Evolutionary conservation across 116 monocot genomes (phyloP).

Genomic region (Papilionanthe hybrid): DNA sequence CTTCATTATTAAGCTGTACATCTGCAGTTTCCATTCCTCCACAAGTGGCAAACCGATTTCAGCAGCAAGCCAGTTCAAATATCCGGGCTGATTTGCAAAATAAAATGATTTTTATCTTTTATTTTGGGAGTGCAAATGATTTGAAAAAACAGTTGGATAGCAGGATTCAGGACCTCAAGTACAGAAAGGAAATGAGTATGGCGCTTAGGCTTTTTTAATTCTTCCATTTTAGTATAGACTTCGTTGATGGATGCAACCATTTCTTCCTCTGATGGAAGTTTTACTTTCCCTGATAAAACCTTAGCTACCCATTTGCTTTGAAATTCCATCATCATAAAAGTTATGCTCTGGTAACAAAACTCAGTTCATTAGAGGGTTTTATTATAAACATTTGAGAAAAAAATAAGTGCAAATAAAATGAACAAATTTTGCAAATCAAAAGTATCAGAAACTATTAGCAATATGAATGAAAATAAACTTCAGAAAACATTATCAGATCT

Average conservation of each 20-base stretch:
- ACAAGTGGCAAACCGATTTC: conserved; percentile 19
- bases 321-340: conserved; percentile 17
- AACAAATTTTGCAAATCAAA: too few species aligned
- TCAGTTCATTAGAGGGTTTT: neutral
- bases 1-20: conserved; percentile 3
- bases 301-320: conserved; percentile 37
- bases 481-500: too few species aligned
- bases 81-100: conserved; percentile 7
- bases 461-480: too few species aligned
- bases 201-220: conserved; percentile 19
- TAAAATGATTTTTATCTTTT: neutral
- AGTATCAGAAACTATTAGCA: too few species aligned
- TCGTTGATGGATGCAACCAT: conserved; percentile 27
- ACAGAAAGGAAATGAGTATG: conserved; percentile 16
- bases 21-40: conserved; percentile 19
- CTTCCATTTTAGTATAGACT: conserved; percentile 21
- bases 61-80: conserved; percentile 18
- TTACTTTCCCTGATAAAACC: conserved; percentile 19
- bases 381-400: too few species aligned
- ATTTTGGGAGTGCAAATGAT: neutral
- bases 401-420: too few species aligned
- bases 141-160: too few species aligned
- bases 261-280: conserved; percentile 27
- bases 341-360: conserved; percentile 13
- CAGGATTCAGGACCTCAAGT: neutral